phyloP scores from a whole-genome alignment of 371 early-diverging fungal genomes.

The Mortierella sp. region DNA sequence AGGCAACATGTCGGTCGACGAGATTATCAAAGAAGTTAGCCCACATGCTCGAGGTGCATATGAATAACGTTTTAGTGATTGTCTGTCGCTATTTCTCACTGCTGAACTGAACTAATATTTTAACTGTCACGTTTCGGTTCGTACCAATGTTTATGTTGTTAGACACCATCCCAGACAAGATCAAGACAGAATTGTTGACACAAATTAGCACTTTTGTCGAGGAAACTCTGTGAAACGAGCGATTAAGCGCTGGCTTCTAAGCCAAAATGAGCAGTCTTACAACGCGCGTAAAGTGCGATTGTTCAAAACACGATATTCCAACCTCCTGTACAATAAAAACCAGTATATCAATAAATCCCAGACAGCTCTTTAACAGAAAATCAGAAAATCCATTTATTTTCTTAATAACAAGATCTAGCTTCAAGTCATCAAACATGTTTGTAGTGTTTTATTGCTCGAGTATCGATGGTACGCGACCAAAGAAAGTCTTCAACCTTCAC shows the following conservation, averaged over 20 bases:
- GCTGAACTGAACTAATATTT: neutral
- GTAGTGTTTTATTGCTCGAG: no score
- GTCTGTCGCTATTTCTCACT: neutral
- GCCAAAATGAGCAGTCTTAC: no score
- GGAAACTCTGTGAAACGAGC: slow-evolving; percentile 25
- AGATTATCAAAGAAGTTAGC: slow-evolving; percentile 49
- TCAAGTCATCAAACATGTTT: no score
- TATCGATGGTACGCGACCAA: no score
- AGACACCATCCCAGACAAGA: slow-evolving; percentile 54
- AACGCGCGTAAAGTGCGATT: neutral
- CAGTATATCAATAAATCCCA: no score
- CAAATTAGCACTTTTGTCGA: slow-evolving; percentile 53
- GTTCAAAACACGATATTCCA: neutral
- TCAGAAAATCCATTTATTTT: no score
- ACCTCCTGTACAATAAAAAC: neutral
- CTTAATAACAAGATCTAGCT: no score
- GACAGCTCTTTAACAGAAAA: no score
- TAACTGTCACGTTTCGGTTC: neutral
- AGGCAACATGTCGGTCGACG: slow-evolving; percentile 41
- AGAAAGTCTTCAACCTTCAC: no score
- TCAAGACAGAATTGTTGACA: slow-evolving; percentile 45
- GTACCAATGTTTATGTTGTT: no score
- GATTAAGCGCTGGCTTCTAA: no score
- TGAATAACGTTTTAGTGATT: neutral
- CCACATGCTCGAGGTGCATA: slow-evolving; percentile 47